A percentile compares a stretch with the other conserved stretches of the same genome.
phyloP scores from a whole-genome alignment of 2,329 filamentous ascomycete species.

The Aspergillus calidoustus region DNA sequence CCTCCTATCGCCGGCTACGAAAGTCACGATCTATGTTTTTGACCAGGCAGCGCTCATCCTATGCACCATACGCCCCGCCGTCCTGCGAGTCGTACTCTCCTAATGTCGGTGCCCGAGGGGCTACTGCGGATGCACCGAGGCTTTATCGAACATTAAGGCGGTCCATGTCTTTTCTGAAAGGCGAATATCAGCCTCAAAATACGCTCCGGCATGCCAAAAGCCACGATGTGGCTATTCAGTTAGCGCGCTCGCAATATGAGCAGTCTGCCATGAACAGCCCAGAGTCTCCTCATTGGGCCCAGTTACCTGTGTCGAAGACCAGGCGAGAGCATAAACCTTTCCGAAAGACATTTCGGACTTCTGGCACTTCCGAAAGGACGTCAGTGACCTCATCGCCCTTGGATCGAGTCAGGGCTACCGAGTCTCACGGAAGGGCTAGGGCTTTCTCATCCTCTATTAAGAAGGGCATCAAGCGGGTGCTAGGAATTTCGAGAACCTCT shows the following conservation, averaged over 20 bases:
- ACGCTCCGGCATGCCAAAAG: conserved; percentile 32
- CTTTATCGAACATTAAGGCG: conserved; percentile 38
- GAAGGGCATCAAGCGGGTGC: conserved; percentile 45
- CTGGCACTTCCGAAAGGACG: conserved; percentile 29
- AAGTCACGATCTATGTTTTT: conserved; percentile 56
- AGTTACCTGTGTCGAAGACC: conserved; percentile 27
- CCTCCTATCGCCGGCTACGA: conserved; percentile 52
- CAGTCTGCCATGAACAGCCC: conserved; percentile 28
- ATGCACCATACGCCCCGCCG: conserved; percentile 22
- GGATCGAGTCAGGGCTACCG: conserved; percentile 5
- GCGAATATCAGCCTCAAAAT: conserved; percentile 28
- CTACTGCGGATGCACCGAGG: conserved; percentile 17
- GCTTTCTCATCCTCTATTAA: conserved; percentile 49
- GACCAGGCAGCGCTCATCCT: conserved; percentile 39
- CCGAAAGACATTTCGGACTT: conserved; percentile 41
- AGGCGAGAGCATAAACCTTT: conserved; percentile 42
- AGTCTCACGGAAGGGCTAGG: conserved; percentile 36
- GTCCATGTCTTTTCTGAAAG: conserved; percentile 49
- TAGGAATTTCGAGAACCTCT: conserved; percentile 38
- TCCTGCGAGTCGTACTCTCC: conserved; percentile 18
- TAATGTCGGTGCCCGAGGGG: conserved; percentile 6
- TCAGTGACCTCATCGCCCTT: conserved; percentile 15
- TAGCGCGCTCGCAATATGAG: conserved; percentile 47
- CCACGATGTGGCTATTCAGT: conserved; percentile 46
- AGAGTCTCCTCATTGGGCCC: conserved; percentile 29